Percentiles rank a stretch among this genome's conserved stretches.
Evolutionary conservation across 495 filamentous ascomycete genomes (phyloP).

Genomic region (Aspergillus haitiensis): DNA sequence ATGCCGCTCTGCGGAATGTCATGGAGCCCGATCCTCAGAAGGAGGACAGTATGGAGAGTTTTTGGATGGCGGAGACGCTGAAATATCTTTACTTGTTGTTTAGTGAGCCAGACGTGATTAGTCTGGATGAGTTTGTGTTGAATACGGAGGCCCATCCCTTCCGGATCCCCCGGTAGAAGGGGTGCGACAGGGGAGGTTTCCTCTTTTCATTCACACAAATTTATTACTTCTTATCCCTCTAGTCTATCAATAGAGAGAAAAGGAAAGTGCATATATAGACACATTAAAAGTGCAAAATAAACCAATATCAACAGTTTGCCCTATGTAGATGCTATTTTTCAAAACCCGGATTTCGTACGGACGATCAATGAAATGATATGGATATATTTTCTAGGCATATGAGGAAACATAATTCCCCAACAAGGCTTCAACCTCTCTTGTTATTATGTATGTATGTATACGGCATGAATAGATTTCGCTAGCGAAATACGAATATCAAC

Average conservation of each 20-base stretch:
- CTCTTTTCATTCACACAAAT: neutral
- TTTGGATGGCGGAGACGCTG: constrained; percentile 65
- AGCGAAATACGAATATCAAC: too few species aligned
- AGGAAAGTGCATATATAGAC: too few species aligned
- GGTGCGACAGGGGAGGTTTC: neutral
- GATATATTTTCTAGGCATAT: too few species aligned
- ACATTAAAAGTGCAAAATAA: too few species aligned
- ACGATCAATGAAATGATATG: too few species aligned
- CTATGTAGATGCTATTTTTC: too few species aligned
- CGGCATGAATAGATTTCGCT: too few species aligned
- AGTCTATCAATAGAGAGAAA: too few species aligned
- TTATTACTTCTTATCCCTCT: neutral
- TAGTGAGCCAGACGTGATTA: constrained; percentile 57
- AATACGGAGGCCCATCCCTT: constrained; percentile 55
- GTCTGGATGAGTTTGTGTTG: constrained; percentile 72
- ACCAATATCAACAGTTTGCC: too few species aligned
- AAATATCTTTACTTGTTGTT: constrained; percentile 73
- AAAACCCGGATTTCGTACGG: too few species aligned
- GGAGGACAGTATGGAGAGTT: constrained; percentile 50
- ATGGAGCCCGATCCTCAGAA: constrained; percentile 23
- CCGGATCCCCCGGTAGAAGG: neutral
- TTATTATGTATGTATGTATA: neutral
- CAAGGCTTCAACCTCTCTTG: neutral
- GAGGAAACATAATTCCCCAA: too few species aligned
- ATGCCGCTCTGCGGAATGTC: constrained; percentile 52